These are phyloP conservation scores for Teunomyces atbi DNA, from an alignment of 805 yeast species.

Conservation along the genomic window DNA sequence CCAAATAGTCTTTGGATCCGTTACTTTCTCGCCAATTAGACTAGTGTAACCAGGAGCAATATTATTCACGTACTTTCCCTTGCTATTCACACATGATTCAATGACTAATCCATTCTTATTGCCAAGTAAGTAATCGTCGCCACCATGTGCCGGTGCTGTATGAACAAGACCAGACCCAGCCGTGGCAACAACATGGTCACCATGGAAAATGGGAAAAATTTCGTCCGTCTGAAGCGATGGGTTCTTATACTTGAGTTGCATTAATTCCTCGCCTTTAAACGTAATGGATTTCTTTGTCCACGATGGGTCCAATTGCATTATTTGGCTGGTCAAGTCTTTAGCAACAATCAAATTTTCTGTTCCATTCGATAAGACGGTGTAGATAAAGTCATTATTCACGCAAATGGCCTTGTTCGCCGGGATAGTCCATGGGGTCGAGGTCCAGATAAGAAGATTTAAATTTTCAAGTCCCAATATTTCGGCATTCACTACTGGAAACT, in stretches of 20 bases:
- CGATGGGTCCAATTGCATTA: conserved; percentile 29
- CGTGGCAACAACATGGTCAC: conserved; percentile 72
- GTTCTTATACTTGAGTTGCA: conserved; percentile 48
- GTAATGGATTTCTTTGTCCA: conserved; percentile 5
- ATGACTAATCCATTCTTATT: conserved; percentile 53
- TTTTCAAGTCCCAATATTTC: conserved; percentile 9
- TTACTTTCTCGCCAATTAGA: conserved; percentile 44
- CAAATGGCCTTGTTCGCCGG: conserved; percentile 85
- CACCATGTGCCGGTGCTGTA: conserved; percentile 97
- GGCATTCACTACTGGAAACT: conserved; percentile 48
- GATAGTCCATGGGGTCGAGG: conserved; percentile 98
- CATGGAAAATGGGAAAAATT: conserved; percentile 64
- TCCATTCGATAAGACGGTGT: conserved; percentile 44
- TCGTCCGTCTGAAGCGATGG: conserved; percentile 43
- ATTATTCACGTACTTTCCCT: conserved; percentile 60
- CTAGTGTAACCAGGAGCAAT: conserved; percentile 47
- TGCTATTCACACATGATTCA: conserved; percentile 74
- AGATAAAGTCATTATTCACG: conserved; percentile 55
- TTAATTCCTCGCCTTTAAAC: conserved; percentile 24
- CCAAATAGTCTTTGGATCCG: conserved; percentile 22
- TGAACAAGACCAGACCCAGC: conserved; percentile 97
- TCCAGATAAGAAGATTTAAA: conserved; percentile 70
- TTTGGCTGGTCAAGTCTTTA: conserved; percentile 39
- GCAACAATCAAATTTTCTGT: conserved; percentile 51
- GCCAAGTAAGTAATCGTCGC: conserved; percentile 83